These are phyloP conservation scores for Saksenaea oblongispora DNA, from an alignment of 371 early-diverging fungal species.

Conservation along the genomic window DNA sequence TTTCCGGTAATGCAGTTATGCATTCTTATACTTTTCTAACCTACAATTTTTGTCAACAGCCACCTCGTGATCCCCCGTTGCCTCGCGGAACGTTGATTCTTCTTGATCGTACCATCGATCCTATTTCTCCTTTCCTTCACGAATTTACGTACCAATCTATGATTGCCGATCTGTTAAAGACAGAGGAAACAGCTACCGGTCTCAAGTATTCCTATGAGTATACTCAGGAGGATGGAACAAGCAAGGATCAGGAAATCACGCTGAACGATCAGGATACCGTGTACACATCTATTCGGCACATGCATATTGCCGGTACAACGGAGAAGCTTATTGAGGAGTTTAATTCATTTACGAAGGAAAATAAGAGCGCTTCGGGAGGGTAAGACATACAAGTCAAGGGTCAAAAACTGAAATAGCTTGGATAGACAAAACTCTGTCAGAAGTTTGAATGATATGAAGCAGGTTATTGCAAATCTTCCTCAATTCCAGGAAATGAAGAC, in stretches of 20 bases:
- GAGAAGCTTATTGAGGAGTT: conserved; percentile 80
- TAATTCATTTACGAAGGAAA: conserved; percentile 71
- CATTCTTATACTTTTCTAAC: background rate
- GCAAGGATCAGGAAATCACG: conserved; percentile 58
- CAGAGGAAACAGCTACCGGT: conserved; percentile 63
- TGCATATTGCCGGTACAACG: conserved; percentile 92
- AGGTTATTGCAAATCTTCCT: conserved; percentile 85
- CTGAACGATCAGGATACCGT: conserved; percentile 76
- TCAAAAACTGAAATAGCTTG: conserved; percentile 1
- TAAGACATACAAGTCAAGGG: conserved; percentile 2
- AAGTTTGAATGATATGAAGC: conserved; percentile 84
- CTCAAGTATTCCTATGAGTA: conserved; percentile 67
- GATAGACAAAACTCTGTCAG: conserved; percentile 55
- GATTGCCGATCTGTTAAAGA: conserved; percentile 82
- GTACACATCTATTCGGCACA: conserved; percentile 84
- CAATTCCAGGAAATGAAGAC: conserved; percentile 92
- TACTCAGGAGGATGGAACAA: conserved; percentile 54
- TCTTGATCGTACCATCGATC: conserved; percentile 90
- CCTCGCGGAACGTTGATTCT: conserved; percentile 79
- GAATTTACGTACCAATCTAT: conserved; percentile 96
- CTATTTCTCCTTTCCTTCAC: conserved; percentile 85
- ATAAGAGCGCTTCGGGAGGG: conserved; percentile 54
- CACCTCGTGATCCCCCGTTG: conserved; percentile 59
- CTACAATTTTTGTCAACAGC: conserved; percentile 25
- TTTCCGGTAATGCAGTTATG: conserved; percentile 54